These are phyloP conservation scores for Verticillium dahliae DNA, from an alignment of 2,329 filamentous ascomycete genomes.

Conservation along the genomic window DNA sequence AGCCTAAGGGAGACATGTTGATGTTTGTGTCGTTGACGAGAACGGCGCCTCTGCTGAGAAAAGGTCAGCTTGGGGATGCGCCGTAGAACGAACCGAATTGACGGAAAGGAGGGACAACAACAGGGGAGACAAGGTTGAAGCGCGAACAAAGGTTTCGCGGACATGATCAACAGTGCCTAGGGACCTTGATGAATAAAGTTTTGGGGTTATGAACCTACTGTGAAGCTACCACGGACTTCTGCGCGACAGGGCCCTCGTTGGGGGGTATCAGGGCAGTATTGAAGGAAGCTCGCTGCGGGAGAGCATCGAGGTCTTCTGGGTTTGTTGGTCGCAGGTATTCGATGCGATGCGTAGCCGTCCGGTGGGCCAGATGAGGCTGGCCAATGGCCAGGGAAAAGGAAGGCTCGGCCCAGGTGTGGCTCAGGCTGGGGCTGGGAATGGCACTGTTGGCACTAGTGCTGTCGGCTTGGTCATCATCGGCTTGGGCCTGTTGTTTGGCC, in stretches of 20 bases:
- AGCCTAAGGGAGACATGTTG: constrained; percentile 25
- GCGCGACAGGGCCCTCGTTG: neutral
- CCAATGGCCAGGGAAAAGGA: neutral
- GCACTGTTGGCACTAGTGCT: neutral
- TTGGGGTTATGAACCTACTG: neutral
- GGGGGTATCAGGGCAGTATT: neutral
- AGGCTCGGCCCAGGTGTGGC: neutral
- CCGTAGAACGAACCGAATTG: neutral
- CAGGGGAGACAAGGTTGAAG: neutral
- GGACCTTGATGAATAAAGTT: neutral
- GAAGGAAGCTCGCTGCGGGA: neutral
- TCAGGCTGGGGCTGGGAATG: neutral
- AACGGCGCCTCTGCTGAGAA: neutral
- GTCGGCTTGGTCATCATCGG: neutral
- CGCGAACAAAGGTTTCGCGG: neutral
- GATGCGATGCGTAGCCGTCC: neutral
- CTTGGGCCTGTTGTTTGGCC: neutral
- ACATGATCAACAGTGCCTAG: neutral
- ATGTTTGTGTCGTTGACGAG: neutral
- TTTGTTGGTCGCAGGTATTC: neutral
- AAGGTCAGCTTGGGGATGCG: neutral
- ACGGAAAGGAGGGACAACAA: neutral
- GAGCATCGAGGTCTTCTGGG: neutral
- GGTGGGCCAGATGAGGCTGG: neutral
- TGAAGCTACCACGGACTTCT: neutral